These are phyloP conservation scores for Entomortierella beljakovae DNA, from an alignment of 192 early-diverging fungal genomes.

Conservation along the genomic window DNA sequence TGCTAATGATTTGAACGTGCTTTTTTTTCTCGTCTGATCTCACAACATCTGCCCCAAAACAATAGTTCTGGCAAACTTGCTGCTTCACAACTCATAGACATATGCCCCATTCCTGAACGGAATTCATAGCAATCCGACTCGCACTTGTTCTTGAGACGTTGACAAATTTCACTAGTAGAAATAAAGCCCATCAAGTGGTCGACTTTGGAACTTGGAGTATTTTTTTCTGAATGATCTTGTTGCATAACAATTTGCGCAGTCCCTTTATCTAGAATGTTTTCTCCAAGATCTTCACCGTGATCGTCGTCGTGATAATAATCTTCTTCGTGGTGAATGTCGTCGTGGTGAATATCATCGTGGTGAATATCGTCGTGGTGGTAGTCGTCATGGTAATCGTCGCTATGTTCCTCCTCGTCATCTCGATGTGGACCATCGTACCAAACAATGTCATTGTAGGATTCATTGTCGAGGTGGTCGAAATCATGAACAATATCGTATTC, in stretches of 20 bases:
- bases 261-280: not conserved
- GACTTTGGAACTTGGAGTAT: slow-evolving; percentile 26
- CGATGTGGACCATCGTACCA: slow-evolving; percentile 47
- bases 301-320: slow-evolving; percentile 10
- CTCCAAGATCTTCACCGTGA: not conserved
- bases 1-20: not conserved
- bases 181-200: slow-evolving; percentile 10
- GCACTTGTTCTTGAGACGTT: slow-evolving; percentile 44
- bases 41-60: slow-evolving; percentile 46
- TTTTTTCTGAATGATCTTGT: not conserved
- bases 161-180: slow-evolving; percentile 28
- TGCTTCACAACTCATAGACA: slow-evolving; percentile 23
- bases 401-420: slow-evolving; percentile 50
- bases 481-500: slow-evolving; percentile 42
- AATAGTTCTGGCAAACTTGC: slow-evolving; percentile 41
- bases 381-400: not conserved
- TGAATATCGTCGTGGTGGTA: slow-evolving; percentile 14
- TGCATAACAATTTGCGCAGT: not conserved
- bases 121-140: slow-evolving; percentile 40
- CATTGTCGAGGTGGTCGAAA: slow-evolving; percentile 42
- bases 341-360: slow-evolving; percentile 3
- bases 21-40: slow-evolving; percentile 23
- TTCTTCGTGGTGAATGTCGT: slow-evolving; percentile 19
- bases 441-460: slow-evolving; percentile 40
- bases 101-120: slow-evolving; percentile 10